phyloP scores from a whole-genome alignment of 2,329 filamentous ascomycete genomes.

The Ramularia endophylla region DNA sequence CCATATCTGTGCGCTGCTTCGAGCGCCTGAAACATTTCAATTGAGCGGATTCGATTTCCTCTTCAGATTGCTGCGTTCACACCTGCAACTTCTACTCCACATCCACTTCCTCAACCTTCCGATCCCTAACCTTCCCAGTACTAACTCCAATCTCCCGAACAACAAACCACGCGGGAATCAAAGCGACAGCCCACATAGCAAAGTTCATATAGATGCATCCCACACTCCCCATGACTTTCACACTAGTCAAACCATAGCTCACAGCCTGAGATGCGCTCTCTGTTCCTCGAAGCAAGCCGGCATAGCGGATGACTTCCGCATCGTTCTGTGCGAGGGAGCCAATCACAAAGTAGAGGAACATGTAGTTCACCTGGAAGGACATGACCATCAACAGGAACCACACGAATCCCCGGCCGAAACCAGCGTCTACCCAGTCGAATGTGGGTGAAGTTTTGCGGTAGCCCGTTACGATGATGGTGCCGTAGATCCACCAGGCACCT shows the following conservation, averaged over 20 bases:
- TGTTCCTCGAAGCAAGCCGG: constrained; percentile 61
- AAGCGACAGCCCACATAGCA: constrained; percentile 57
- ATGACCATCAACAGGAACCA: constrained; percentile 62
- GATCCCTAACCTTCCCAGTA: constrained; percentile 12
- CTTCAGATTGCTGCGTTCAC: too few species aligned
- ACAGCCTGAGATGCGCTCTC: constrained; percentile 69
- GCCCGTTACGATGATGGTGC: constrained; percentile 57
- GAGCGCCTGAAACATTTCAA: too few species aligned
- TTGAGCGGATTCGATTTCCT: too few species aligned
- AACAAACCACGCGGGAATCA: constrained; percentile 63
- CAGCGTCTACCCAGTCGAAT: constrained; percentile 59
- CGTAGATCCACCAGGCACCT: constrained; percentile 69
- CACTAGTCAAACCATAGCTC: constrained; percentile 61
- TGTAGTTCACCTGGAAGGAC: constrained; percentile 68
- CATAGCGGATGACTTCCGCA: constrained; percentile 61
- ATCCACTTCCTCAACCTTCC: constrained; percentile 4
- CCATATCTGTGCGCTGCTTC: too few species aligned
- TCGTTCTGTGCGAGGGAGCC: constrained; percentile 57
- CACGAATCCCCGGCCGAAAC: constrained; percentile 61
- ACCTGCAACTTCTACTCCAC: too few species aligned
- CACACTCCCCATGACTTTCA: constrained; percentile 57
- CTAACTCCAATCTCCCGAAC: constrained; percentile 49
- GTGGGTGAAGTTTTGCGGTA: constrained; percentile 53
- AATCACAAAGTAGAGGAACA: constrained; percentile 68
- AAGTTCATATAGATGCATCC: constrained; percentile 68